Percentiles rank a stretch among this genome's conserved stretches.
Evolutionary conservation across 768 basidiomycete genomes (phyloP).

Genomic region (Pisolithus albus): DNA sequence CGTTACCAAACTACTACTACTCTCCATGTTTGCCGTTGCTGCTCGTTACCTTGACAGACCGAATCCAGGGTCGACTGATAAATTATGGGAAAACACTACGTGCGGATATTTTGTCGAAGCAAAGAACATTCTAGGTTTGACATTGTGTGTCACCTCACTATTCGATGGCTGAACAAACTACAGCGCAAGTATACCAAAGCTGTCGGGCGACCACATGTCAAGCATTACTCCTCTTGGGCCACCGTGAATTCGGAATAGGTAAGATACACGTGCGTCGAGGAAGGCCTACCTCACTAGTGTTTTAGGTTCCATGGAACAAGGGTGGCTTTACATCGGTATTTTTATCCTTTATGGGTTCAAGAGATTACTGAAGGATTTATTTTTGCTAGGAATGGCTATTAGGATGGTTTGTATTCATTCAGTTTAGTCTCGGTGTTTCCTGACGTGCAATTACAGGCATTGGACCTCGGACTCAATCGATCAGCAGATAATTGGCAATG

Average conservation of each 20-base stretch:
- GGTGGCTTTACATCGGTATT: slow-evolving; percentile 76
- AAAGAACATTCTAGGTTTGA: slow-evolving; percentile 54
- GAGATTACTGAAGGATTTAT: neutral
- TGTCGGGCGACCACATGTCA: slow-evolving; percentile 75
- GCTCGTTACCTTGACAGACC: slow-evolving; percentile 58
- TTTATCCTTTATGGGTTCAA: slow-evolving; percentile 2
- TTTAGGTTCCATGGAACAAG: slow-evolving; percentile 65
- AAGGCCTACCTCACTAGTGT: slow-evolving; percentile 7
- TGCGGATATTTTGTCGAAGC: slow-evolving; percentile 59
- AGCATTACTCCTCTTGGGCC: slow-evolving; percentile 68
- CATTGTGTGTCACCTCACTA: neutral
- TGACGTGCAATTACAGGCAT: slow-evolving; percentile 41
- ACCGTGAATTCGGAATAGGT: slow-evolving; percentile 83
- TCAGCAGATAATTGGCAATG: slow-evolving; percentile 70
- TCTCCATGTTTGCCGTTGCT: slow-evolving; percentile 78
- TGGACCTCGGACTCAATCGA: slow-evolving; percentile 76
- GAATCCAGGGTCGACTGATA: slow-evolving; percentile 41
- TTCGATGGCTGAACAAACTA: slow-evolving; percentile 5
- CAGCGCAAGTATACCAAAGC: slow-evolving; percentile 59
- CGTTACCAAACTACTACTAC: slow-evolving; percentile 60
- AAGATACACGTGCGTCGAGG: slow-evolving; percentile 15
- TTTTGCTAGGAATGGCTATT: slow-evolving; percentile 54
- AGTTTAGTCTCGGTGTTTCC: neutral
- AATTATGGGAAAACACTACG: slow-evolving; percentile 64
- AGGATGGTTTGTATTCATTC: slow-evolving; percentile 48